Percentiles rank a stretch among this genome's conserved stretches.
Evolutionary conservation across 208 protist species (phyloP).

Genomic region (Borovskyia barvae): DNA sequence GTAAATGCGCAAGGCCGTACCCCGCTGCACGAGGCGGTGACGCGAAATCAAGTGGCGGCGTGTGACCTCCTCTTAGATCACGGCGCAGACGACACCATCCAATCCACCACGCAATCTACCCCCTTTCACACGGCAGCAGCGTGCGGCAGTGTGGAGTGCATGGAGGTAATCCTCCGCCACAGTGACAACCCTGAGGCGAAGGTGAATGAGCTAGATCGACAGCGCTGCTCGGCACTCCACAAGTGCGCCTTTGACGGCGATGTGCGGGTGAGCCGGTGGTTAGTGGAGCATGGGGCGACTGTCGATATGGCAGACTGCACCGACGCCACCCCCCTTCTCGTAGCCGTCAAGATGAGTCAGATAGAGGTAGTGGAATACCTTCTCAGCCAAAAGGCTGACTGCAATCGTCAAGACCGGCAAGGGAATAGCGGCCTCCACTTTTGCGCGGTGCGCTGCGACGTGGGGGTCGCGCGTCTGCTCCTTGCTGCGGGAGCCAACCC

Average conservation of each 20-base stretch:
- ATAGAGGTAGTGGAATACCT: conserved; percentile 74
- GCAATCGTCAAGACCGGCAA: conserved; percentile 64
- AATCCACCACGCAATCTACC: conserved; percentile 84
- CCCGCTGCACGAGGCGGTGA: conserved; percentile 85
- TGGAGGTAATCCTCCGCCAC: conserved; percentile 80
- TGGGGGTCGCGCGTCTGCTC: conserved; percentile 73
- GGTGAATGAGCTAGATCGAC: conserved; percentile 86
- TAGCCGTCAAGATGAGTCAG: conserved; percentile 91
- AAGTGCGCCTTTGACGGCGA: conserved; percentile 91
- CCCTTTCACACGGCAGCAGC: conserved; percentile 89
- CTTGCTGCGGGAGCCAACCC: conserved; percentile 53
- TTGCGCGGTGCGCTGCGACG: conserved; percentile 84
- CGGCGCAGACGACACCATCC: conserved; percentile 79
- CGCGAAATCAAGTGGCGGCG: conserved; percentile 78
- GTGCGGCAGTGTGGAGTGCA: conserved; percentile 87
- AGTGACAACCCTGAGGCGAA: conserved; percentile 60
- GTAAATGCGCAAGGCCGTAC: conserved; percentile 84
- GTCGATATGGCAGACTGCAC: conserved; percentile 73
- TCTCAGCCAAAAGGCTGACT: conserved; percentile 60
- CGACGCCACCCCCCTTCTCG: conserved; percentile 79
- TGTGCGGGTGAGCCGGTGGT: conserved; percentile 81
- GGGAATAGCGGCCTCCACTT: conserved; percentile 86
- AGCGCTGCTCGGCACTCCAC: conserved; percentile 82
- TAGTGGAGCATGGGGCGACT: conserved; percentile 84
- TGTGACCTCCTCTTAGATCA: conserved; percentile 79